Evolutionary conservation across 108 stramenopile species (phyloP).

Genomic region (Hondaea fermentalgiana): DNA sequence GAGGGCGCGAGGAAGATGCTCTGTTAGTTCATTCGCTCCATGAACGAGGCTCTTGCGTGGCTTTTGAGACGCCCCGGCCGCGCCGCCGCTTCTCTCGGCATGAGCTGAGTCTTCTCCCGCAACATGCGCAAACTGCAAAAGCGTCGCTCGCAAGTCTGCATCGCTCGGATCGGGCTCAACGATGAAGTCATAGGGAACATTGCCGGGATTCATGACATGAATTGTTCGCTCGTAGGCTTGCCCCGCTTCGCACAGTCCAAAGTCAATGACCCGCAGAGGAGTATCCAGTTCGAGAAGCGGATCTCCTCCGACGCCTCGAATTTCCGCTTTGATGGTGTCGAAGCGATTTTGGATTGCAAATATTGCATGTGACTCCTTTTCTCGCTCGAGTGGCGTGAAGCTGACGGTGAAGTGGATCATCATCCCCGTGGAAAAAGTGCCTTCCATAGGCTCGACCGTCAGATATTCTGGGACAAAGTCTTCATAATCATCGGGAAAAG

Average conservation of each 20-base stretch:
- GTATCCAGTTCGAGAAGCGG: not conserved
- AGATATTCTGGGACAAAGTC: not conserved
- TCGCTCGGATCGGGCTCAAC: not conserved
- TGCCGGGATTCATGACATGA: not conserved
- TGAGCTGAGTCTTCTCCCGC: not conserved
- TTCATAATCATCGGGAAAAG: not conserved
- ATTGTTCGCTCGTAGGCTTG: not conserved
- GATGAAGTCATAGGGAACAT: not conserved
- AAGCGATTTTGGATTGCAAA: not conserved
- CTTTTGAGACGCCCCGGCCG: not conserved
- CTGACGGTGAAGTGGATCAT: conserved; percentile 1
- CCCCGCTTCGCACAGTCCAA: not conserved
- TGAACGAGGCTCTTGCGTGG: not conserved
- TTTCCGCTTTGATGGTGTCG: not conserved
- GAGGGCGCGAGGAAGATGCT: not conserved
- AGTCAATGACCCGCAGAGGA: not conserved
- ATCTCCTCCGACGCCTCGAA: not conserved
- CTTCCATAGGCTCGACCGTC: not conserved
- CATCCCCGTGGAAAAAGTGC: not conserved
- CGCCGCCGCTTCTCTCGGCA: not conserved
- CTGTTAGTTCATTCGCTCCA: not conserved
- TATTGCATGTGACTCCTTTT: not conserved
- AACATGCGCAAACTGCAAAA: not conserved
- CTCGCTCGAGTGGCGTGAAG: not conserved
- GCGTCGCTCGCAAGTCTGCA: not conserved